Conservation (phyloP, 805 yeast species). For the Ogataea nakhonphanomensis region DNA sequence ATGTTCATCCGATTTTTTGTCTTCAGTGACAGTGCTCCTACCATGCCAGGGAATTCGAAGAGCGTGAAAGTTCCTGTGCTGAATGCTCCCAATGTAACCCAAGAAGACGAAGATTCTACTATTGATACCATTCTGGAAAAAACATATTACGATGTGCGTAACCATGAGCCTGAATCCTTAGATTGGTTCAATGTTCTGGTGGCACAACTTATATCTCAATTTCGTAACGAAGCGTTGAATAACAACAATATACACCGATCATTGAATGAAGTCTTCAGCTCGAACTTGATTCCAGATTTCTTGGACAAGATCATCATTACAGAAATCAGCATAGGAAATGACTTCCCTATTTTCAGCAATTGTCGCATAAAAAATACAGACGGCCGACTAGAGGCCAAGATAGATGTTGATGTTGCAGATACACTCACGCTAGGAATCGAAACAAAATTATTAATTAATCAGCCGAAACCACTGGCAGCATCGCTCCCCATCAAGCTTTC, state of each 20-base stretch:
- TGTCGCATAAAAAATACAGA: conserved; percentile 65
- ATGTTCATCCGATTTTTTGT: conserved; percentile 73
- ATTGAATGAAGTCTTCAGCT: conserved; percentile 60
- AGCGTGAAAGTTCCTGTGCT: conserved; percentile 20
- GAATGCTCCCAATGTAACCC: conserved; percentile 8
- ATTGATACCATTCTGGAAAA: conserved; percentile 66
- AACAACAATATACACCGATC: conserved; percentile 83
- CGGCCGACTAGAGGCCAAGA: conserved; percentile 72
- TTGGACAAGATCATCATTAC: conserved; percentile 74
- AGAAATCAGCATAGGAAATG: conserved; percentile 91
- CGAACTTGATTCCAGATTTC: conserved; percentile 72
- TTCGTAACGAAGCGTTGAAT: conserved; percentile 82
- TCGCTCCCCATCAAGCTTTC: conserved; percentile 79
- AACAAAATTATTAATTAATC: conserved; percentile 72
- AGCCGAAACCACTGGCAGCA: conserved; percentile 81
- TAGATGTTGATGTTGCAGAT: conserved; percentile 86
- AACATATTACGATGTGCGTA: conserved; percentile 86
- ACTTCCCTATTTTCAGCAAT: conserved; percentile 91
- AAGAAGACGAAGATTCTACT: conserved; percentile 18
- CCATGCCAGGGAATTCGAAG: conserved; percentile 31
- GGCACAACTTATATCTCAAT: conserved; percentile 85
- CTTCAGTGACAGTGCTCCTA: conserved; percentile 60
- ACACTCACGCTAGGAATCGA: conserved; percentile 83
- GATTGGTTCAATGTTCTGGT: conserved; percentile 96
- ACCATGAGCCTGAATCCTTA: conserved; percentile 83